Percentiles rank a stretch among this genome's conserved stretches.
Evolutionary conservation across 2,329 filamentous ascomycete genomes (phyloP).

Genomic region (Cadophora sp.): DNA sequence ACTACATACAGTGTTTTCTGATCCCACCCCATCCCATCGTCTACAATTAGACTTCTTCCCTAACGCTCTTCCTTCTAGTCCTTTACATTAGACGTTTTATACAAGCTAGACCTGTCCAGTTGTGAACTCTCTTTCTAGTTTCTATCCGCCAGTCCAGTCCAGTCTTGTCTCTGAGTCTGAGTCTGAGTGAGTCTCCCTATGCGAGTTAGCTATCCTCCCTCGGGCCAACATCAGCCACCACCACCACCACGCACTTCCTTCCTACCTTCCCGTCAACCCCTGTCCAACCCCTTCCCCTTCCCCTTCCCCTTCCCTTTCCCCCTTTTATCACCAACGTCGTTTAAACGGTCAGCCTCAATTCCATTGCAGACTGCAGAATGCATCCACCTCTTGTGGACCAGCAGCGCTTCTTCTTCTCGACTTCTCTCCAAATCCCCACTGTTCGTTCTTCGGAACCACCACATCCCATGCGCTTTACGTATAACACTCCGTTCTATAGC

Average conservation of each 20-base stretch:
- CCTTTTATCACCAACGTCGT: background rate
- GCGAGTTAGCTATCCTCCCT: background rate
- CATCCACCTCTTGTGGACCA: conserved; percentile 11
- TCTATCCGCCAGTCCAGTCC: too few species aligned
- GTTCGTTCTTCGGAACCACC: background rate
- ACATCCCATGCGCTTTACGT: conserved; percentile 8
- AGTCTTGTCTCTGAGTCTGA: too few species aligned
- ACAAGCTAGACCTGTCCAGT: conserved; percentile 6
- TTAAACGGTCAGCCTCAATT: conserved; percentile 25
- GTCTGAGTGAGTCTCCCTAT: too few species aligned
- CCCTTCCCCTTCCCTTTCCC: too few species aligned
- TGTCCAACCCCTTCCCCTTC: background rate
- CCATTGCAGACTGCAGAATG: conserved; percentile 5
- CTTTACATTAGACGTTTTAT: conserved; percentile 2
- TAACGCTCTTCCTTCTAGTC: background rate
- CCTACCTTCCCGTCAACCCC: conserved; percentile 7
- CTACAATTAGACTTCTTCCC: too few species aligned
- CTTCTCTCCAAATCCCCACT: conserved; percentile 13
- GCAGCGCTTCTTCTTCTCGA: background rate
- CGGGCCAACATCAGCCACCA: conserved; percentile 9
- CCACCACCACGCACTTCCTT: background rate
- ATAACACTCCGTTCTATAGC: background rate
- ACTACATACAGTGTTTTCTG: background rate
- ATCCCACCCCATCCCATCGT: background rate
- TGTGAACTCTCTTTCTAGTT: background rate